Evolutionary conservation across 2,329 filamentous ascomycete species (phyloP).

Genomic region (Calonectria montana): DNA sequence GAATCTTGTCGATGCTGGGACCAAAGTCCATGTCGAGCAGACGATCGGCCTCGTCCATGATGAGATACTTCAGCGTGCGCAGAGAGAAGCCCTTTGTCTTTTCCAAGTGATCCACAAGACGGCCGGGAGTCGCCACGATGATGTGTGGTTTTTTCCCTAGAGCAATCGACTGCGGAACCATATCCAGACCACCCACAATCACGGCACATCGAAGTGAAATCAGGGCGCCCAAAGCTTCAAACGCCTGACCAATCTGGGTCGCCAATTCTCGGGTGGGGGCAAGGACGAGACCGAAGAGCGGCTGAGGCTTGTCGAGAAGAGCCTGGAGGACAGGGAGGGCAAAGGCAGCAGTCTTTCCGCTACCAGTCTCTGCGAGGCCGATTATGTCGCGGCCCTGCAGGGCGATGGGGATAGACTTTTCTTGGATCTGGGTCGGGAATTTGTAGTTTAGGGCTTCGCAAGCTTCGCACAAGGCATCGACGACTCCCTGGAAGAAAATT

Average conservation of each 20-base stretch:
- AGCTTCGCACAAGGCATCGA: slow-evolving; percentile 89
- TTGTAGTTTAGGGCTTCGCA: slow-evolving; percentile 87
- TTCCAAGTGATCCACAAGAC: slow-evolving; percentile 90
- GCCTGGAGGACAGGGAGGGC: slow-evolving; percentile 92
- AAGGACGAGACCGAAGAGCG: slow-evolving; percentile 88
- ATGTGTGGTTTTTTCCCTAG: slow-evolving; percentile 97
- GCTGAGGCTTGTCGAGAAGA: slow-evolving; percentile 87
- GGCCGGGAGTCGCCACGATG: slow-evolving; percentile 90
- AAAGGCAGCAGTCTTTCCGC: slow-evolving; percentile 96
- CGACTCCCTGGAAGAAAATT: slow-evolving; percentile 70
- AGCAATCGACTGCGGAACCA: slow-evolving; percentile 91
- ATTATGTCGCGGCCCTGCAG: slow-evolving; percentile 88
- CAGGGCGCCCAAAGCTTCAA: slow-evolving; percentile 86
- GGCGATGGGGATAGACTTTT: slow-evolving; percentile 83
- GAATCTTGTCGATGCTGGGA: slow-evolving; percentile 89
- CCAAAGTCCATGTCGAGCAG: slow-evolving; percentile 95
- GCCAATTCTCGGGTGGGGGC: slow-evolving; percentile 95
- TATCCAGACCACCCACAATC: slow-evolving; percentile 94
- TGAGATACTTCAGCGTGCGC: slow-evolving; percentile 83
- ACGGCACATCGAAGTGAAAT: slow-evolving; percentile 90
- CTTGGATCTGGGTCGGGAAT: slow-evolving; percentile 88
- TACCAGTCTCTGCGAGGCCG: slow-evolving; percentile 93
- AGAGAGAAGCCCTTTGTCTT: slow-evolving; percentile 97
- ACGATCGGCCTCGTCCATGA: slow-evolving; percentile 95
- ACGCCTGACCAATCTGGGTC: slow-evolving; percentile 87